Percentiles rank a stretch among this genome's conserved stretches.
phyloP scores from a whole-genome alignment of 306 rosid species.

The Crotalaria pallida region DNA sequence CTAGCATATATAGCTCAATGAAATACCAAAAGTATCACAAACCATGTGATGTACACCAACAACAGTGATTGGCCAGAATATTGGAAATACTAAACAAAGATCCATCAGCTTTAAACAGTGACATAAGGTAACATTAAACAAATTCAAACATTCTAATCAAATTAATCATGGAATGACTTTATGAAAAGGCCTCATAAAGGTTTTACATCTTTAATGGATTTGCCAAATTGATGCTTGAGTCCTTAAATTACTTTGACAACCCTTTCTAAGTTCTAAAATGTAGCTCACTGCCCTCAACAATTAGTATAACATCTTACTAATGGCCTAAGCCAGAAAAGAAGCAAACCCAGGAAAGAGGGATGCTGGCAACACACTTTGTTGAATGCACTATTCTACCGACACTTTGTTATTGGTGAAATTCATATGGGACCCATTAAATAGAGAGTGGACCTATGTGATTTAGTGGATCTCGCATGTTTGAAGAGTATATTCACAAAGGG shows the following conservation, averaged over 20 bases:
- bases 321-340: background rate
- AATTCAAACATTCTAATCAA: conserved; percentile 20
- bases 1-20: background rate
- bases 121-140: background rate
- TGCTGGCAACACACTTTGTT: too few species aligned
- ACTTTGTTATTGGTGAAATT: too few species aligned
- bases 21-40: background rate
- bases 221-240: conserved; percentile 4
- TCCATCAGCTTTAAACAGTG: background rate
- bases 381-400: too few species aligned
- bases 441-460: too few species aligned
- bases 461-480: too few species aligned
- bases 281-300: background rate
- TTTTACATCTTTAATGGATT: background rate
- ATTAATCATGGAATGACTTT: background rate
- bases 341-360: background rate
- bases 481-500: too few species aligned
- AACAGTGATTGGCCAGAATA: background rate
- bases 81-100: background rate
- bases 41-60: background rate
- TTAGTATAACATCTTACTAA: background rate
- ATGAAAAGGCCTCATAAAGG: conserved; percentile 1
- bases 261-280: conserved; percentile 5
- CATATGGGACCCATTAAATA: too few species aligned
- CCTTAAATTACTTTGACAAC: conserved; percentile 5